A percentile compares a stretch with the other conserved stretches of the same genome.
Evolutionary conservation across 2,329 filamentous ascomycete genomes (phyloP).

Genomic region (Fusarium nodosum): DNA sequence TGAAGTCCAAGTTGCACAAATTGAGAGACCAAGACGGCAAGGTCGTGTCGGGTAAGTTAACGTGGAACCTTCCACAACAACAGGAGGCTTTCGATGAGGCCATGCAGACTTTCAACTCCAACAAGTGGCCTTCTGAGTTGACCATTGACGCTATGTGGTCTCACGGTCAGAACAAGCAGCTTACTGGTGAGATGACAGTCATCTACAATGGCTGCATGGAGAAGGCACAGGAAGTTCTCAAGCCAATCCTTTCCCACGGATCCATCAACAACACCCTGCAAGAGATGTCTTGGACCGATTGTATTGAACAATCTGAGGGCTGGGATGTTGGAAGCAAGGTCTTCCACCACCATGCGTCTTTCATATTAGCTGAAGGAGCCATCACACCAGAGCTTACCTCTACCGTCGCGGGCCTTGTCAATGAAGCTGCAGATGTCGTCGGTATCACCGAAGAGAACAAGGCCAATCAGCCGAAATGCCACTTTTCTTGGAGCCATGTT

Average conservation of each 20-base stretch:
- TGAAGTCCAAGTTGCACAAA: slow-evolving; percentile 8
- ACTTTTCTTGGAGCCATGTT: slow-evolving; percentile 21
- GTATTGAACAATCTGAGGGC: neutral
- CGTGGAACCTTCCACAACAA: slow-evolving; percentile 12
- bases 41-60: slow-evolving; percentile 2
- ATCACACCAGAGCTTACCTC: slow-evolving; percentile 11
- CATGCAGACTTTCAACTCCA: slow-evolving; percentile 8
- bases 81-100: slow-evolving; percentile 1
- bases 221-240: neutral
- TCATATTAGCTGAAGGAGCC: slow-evolving; percentile 14
- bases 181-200: slow-evolving; percentile 8
- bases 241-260: neutral
- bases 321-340: slow-evolving; percentile 5
- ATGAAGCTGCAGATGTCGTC: neutral
- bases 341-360: slow-evolving; percentile 14
- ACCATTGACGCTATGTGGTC: slow-evolving; percentile 15
- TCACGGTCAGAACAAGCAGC: neutral
- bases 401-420: neutral
- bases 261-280: neutral
- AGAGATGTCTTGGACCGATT: slow-evolving; percentile 11
- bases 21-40: neutral
- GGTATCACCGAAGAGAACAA: slow-evolving; percentile 8
- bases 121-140: slow-evolving; percentile 3
- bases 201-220: slow-evolving; percentile 9
- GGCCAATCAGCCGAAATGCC: slow-evolving; percentile 3